phyloP scores from a whole-genome alignment of 2,329 filamentous ascomycete genomes.

The Phoma sp. region DNA sequence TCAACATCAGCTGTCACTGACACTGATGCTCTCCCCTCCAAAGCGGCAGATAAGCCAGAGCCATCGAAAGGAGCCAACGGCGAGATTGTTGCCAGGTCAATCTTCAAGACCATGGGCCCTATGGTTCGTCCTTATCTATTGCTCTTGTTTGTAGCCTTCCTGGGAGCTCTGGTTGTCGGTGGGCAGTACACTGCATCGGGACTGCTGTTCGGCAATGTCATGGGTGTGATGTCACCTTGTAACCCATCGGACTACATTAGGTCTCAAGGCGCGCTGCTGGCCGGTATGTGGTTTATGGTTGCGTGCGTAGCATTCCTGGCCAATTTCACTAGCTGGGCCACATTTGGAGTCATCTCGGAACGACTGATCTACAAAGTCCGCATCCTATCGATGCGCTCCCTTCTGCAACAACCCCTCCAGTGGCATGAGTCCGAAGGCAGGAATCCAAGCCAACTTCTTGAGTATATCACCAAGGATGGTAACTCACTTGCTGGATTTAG shows the following conservation, averaged over 20 bases:
- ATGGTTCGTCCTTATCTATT: conserved; percentile 54
- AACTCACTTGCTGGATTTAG: conserved; percentile 71
- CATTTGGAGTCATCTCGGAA: conserved; percentile 66
- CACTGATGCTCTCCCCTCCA: conserved; percentile 3
- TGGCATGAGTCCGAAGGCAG: conserved; percentile 73
- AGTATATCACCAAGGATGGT: conserved; percentile 72
- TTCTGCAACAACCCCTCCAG: conserved; percentile 70
- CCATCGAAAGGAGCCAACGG: conserved; percentile 18
- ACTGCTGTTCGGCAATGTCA: conserved; percentile 65
- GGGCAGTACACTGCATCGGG: conserved; percentile 64
- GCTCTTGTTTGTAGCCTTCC: conserved; percentile 56
- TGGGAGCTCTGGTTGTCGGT: conserved; percentile 61
- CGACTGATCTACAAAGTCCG: conserved; percentile 68
- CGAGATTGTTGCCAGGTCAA: conserved; percentile 32
- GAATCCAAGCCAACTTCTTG: conserved; percentile 66
- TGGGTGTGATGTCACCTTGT: conserved; percentile 64
- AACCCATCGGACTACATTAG: conserved; percentile 56
- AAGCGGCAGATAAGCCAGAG: conserved; percentile 4
- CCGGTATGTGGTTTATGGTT: conserved; percentile 66
- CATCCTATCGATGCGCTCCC: conserved; percentile 67
- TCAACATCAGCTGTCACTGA: conserved; percentile 17
- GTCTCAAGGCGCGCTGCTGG: conserved; percentile 59
- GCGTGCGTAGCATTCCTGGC: conserved; percentile 65
- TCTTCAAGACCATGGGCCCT: conserved; percentile 43
- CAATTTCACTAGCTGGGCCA: conserved; percentile 65